phyloP scores from a whole-genome alignment of 805 yeast genomes.

The Lipomyces yamanashiensis region DNA sequence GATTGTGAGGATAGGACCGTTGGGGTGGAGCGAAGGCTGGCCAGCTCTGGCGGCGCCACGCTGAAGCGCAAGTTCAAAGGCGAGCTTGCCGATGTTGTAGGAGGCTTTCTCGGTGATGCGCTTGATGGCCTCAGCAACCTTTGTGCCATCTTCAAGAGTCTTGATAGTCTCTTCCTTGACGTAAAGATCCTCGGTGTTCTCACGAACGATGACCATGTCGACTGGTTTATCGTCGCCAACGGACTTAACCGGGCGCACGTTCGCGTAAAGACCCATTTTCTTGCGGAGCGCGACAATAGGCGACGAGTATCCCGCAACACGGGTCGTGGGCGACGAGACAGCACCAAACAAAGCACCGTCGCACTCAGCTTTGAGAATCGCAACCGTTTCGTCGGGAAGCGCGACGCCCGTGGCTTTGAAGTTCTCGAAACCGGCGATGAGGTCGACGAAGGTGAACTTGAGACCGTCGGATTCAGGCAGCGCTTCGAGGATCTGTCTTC shows the following conservation, averaged over 20 bases:
- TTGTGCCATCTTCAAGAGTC: constrained; percentile 76
- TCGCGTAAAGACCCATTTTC: constrained; percentile 91
- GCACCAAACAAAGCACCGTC: constrained; percentile 99
- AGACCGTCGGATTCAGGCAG: constrained; percentile 77
- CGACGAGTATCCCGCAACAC: constrained; percentile 95
- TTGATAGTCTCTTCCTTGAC: constrained; percentile 81
- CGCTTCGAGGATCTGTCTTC: constrained; percentile 81
- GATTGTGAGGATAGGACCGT: constrained; percentile 79
- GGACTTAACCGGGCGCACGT: constrained; percentile 96
- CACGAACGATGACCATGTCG: constrained; percentile 97
- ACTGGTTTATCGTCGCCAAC: constrained; percentile 89
- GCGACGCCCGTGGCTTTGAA: constrained; percentile 96
- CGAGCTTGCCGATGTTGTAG: constrained; percentile 83
- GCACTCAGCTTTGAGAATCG: constrained; percentile 73
- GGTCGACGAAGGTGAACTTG: constrained; percentile 80
- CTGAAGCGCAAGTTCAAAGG: constrained; percentile 89
- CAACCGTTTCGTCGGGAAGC: constrained; percentile 89
- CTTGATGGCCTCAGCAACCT: constrained; percentile 96
- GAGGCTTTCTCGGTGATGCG: constrained; percentile 91
- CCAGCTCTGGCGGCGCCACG: constrained; percentile 75
- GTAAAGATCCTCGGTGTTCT: constrained; percentile 96
- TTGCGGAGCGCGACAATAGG: constrained; percentile 99
- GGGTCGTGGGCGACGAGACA: constrained; percentile 88
- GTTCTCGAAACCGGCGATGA: constrained; percentile 93
- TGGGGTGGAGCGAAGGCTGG: constrained; percentile 47